Base-by-base conservation (phyloP, 805 yeast species). In the Tetrapisispora nanseiensis region DNA sequence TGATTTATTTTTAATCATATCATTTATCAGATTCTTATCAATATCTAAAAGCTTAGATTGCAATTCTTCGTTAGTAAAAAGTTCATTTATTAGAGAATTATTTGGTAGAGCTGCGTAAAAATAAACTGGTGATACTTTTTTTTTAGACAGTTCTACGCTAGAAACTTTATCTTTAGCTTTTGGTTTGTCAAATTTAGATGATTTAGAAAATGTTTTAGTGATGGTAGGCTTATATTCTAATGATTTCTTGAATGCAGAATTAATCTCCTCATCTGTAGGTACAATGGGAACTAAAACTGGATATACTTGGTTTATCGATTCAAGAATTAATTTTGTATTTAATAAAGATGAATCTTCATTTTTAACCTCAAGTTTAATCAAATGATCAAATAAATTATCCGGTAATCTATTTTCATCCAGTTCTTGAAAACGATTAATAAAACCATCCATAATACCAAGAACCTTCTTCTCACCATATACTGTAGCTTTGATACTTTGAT, bases 401-500 rank as follows among this genome's bases (percentile, higher is more conserved):
- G 95, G 95, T 3, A 55, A 59, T 12, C 47, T 57, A 0, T 48
- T 42, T 1, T 63, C 44, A 45, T 74, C 63, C 2, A 85, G 70
- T 0, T 77, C 75, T 55, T 86, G 84, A 52, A 80, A 85, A 43
- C 92, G 65, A 5, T 68, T 68, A 37, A 84, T 66, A 54, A 90
- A 89, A 0, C 89, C 86, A 24, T 66, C 65, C 85, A 90, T 77
- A 26, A 92, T 80, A 18, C 69, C 72, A 27, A 67, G 61, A 0
- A 84, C 78, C 40, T 70, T 67, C 15, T 62, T 60, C 4, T 67
- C 66, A 9, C 80, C 77, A 42, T 72, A 69, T 3, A 62, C 54
- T 0, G 54, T 58, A 4, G 68, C 70, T 49, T 81, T 78, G 30
- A 92, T 84, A 2, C 89, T 77, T 58, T 84, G 95, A 58, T 92